Percentiles rank a stretch among this genome's conserved stretches.
These are phyloP conservation scores for Penicillium ucsense DNA, from an alignment of 495 filamentous ascomycete species.

Conservation along the genomic window DNA sequence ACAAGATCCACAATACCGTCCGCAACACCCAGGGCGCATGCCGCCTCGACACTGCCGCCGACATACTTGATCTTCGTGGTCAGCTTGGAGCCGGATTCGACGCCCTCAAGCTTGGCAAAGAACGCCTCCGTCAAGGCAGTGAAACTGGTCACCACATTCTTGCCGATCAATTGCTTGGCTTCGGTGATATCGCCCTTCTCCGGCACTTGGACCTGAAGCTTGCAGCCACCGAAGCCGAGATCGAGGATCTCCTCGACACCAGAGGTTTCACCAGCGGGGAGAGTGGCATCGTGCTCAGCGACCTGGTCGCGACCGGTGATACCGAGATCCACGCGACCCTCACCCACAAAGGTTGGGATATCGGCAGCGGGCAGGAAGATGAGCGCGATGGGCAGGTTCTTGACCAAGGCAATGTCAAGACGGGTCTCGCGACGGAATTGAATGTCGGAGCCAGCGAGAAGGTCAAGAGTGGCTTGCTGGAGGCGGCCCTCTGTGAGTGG, in stretches of 20 bases:
- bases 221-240: constrained; percentile 82
- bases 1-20: constrained; percentile 97
- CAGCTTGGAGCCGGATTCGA: constrained; percentile 23
- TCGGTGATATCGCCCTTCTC: constrained; percentile 64
- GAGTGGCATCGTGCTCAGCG: constrained; percentile 72
- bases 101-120: constrained; percentile 65
- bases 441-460: constrained; percentile 87
- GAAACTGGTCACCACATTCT: constrained; percentile 93
- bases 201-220: constrained; percentile 90
- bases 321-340: constrained; percentile 85
- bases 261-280: constrained; percentile 45
- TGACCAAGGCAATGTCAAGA: constrained; percentile 91
- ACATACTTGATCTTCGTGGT: constrained; percentile 77
- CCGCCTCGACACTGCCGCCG: constrained; percentile 92
- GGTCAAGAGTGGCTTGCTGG: constrained; percentile 73
- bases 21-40: constrained; percentile 89
- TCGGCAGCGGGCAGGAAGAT: constrained; percentile 96
- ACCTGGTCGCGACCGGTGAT: constrained; percentile 93
- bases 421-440: constrained; percentile 90
- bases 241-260: constrained; percentile 79
- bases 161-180: constrained; percentile 75
- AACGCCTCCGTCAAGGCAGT: constrained; percentile 70
- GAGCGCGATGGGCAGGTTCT: constrained; percentile 89
- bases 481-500: constrained; percentile 73
- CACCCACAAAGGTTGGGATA: constrained; percentile 93